Evolutionary conservation across 2,329 filamentous ascomycete genomes (phyloP).

Genomic region (Aspergillus uvarum): DNA sequence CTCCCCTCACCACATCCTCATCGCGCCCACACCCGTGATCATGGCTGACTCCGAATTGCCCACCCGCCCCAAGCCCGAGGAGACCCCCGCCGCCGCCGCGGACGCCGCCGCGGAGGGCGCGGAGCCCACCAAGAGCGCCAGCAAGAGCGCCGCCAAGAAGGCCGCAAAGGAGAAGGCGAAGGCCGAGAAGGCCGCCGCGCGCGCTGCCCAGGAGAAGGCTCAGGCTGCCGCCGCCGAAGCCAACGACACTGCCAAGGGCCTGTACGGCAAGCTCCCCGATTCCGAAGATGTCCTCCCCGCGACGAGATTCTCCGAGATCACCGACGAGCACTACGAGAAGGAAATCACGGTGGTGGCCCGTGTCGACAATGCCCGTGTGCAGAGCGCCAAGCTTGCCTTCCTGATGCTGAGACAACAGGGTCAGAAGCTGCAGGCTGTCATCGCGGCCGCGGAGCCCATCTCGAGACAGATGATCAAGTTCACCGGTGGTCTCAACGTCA

Average conservation of each 20-base stretch:
- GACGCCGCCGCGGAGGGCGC: constrained; percentile 38
- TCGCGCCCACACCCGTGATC: constrained; percentile 13
- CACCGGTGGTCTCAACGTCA: constrained; percentile 69
- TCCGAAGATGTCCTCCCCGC: constrained; percentile 61
- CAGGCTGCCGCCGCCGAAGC: constrained; percentile 65
- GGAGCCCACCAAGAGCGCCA: constrained; percentile 41
- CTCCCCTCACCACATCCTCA: not conserved
- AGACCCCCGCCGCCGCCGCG: constrained; percentile 28
- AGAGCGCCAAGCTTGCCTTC: constrained; percentile 89
- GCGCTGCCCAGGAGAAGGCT: constrained; percentile 71
- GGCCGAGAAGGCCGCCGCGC: constrained; percentile 70
- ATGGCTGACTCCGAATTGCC: constrained; percentile 44
- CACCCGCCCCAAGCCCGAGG: constrained; percentile 42
- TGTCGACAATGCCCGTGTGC: constrained; percentile 82
- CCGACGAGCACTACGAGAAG: constrained; percentile 65
- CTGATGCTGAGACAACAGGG: constrained; percentile 77
- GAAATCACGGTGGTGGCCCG: constrained; percentile 74
- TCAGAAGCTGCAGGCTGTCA: constrained; percentile 80
- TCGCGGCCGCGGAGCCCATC: constrained; percentile 61
- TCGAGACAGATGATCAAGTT: constrained; percentile 95
- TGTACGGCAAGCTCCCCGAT: constrained; percentile 72
- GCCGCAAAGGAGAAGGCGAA: constrained; percentile 88
- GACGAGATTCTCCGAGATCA: constrained; percentile 54
- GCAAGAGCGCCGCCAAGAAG: constrained; percentile 83
- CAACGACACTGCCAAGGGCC: constrained; percentile 62